Base-by-base conservation (phyloP, 192 early-diverging fungal genomes). In the Thamnidium elegans region DNA sequence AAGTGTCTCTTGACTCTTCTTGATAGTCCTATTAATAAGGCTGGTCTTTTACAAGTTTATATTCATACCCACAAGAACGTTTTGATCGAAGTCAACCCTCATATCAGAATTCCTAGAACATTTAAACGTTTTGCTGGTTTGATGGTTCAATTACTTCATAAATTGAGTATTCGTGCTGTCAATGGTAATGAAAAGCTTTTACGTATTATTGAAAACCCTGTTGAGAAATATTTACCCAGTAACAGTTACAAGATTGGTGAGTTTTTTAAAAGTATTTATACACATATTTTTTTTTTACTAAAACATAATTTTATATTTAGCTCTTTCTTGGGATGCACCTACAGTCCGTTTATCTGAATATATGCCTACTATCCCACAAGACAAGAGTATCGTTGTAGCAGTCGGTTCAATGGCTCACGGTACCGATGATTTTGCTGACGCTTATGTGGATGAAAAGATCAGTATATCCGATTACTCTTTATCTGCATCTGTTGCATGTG, bases 101-200 rank as follows among this genome's bases (percentile, higher is more conserved):
- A 95, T 62, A 91, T 98, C 55, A 88, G 97, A 67, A 99, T 99
- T 72, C 97, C 97, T n/a, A 85, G 97, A 75, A 99, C 97, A 8
- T 99, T 96, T 69, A 99, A 98, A 83, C 87, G 97, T 61, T 99
- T 99, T 78, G 90, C 92, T 63, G 97, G 96, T 17, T 76, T 99
- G 55, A 97, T 99, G 96, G 90, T 98, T 26, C 96, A 99, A 87
- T 84, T 99, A 63, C 86, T 98, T 30, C 97, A 99, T 79, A 99
- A 99, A 74, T 79, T 98, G 75, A 87, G 86, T 48, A 97, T 99
- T 74, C 90, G 90, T 21, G 86, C 95, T 31, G 93, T 94, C 23
- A 89, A 92, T 70, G 94, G 94, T 32, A 83, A 83, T 13, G 94
- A 98, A 67, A 95, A 94, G 68, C 81, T 99, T 64, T 81, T 99